Base-by-base conservation (phyloP, 805 yeast species). In the Kodamaea nitidulidarum region DNA sequence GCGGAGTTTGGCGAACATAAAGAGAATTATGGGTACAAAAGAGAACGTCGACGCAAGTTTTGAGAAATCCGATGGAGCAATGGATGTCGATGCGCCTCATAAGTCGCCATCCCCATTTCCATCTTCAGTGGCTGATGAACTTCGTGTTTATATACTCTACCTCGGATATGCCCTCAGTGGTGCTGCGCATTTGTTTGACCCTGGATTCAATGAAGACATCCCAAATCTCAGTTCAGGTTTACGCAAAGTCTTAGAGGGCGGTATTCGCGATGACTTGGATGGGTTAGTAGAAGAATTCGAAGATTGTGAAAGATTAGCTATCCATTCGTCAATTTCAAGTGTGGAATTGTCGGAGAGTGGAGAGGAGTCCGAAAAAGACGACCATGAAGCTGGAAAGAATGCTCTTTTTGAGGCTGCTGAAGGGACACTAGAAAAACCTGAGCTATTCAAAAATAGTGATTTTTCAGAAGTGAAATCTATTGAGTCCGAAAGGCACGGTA, bases 121-220 rank as follows among this genome's bases (percentile, higher is more conserved):
- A 1, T 41, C 71, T 2, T 56, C 62, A 14, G 45, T 62, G 3
- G 58, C 76, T 2, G 91, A 85, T 47, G 73, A 66, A 2, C 54
- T 86, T 12, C 66, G 76, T 17, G 74, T 72, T 45, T 71, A 75
- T 48, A 62, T 84, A 18, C 61, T 78, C 7, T 78, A 76, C 36
- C 54, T 85, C 34, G 71, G 84, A 0, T 78, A 80, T 42, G 63
- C 79, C 0, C 47, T 83, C 3, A 77, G 90, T 30, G 96, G 96
- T 17, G 64, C 78, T 7, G 75, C 95, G 24, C 69, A 74, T 32
- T 62, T 88, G 26, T 76, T 85, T 50, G 96, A 88, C 54, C 86
- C 95, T 0, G 78, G 80, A 10, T 83, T 69, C 48, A 69, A 72
- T 32, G 76, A 70, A 31, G 70, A 69, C 32, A 64, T 67, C 16